Base-by-base conservation (phyloP, 129 eudicot genomes). In the Lactuca saligna region DNA sequence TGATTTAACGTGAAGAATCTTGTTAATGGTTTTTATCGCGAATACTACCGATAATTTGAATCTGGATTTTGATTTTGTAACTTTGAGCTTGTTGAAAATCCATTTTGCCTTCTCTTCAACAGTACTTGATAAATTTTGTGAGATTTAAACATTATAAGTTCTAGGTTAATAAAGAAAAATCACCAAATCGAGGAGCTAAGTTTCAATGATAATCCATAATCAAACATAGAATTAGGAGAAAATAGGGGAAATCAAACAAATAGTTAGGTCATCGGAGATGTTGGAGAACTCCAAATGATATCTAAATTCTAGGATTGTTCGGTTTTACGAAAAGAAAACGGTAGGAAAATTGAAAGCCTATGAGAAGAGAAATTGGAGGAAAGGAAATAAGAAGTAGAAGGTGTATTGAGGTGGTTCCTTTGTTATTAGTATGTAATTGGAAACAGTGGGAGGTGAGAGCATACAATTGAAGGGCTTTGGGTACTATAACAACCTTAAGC, bases 51-150 rank as follows among this genome's bases (percentile, higher is more conserved):
- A n/a, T 46, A 46, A 46, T 46, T 15, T 46, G 51, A 25, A 25
- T 25, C 29, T 25, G 1, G 29, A 25, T 25, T 25, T 25, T 25
- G 15, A 46, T 46, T 46, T 46, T 33, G 57, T 54, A 81, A 87
- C 91, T 77, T 85, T 85, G 33, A 82, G 75, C 76, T 82, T 82
- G 80, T 82, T 75, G 49, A 85, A 85, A 57, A 85, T 54, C 90
- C 90, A 85, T 76, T 79, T 82, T 41, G 87, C 91, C 71, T 82
- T 82, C 72, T 82, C 87, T 65, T 82, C 87, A 39, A 79, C 77
- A 4, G 84, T 71, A 62, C 64, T 82, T 55, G 91, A 75, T 54
- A 82, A 67, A 29, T 79, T 66, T 84, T 82, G 78, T 60, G 66
- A 49, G 12, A 25, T 12, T 37, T 38, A 8, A 73, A 65, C 49